phyloP scores from a whole-genome alignment of 1,284 basidiomycete genomes.

The Ustilago lituana region DNA sequence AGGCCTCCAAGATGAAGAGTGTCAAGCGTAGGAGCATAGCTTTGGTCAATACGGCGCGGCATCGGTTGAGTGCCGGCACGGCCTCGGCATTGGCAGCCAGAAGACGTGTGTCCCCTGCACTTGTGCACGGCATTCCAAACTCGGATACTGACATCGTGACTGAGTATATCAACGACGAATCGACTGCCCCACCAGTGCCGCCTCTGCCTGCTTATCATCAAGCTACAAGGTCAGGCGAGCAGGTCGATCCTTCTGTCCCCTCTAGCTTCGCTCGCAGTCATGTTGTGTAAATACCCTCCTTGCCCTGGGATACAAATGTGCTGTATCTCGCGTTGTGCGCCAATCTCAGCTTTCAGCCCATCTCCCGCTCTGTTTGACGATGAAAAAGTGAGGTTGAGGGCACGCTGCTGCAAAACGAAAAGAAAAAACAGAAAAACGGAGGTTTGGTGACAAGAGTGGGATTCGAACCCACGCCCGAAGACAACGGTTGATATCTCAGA shows the following conservation, averaged over 20 bases:
- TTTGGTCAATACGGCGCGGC: constrained; percentile 23
- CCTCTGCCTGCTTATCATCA: constrained; percentile 42
- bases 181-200: constrained; percentile 23
- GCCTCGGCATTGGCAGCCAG: constrained; percentile 32
- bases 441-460: constrained; percentile 66
- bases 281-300: constrained; percentile 17
- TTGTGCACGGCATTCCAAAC: constrained; percentile 15
- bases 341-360: too few species aligned
- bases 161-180: constrained; percentile 26
- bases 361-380: too few species aligned
- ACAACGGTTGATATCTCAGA: constrained; percentile 32
- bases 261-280: constrained; percentile 20
- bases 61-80: constrained; percentile 28
- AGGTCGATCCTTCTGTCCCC: constrained; percentile 16
- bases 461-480: constrained; percentile 67
- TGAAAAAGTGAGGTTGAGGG: neutral
- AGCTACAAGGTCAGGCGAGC: constrained; percentile 3
- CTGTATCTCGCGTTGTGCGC: too few species aligned
- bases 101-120: neutral
- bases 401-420: neutral
- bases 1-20: constrained; percentile 13
- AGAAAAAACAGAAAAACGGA: constrained; percentile 17
- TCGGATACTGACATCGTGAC: constrained; percentile 9
- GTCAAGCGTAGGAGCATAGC: constrained; percentile 31
- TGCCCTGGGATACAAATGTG: too few species aligned